phyloP scores from a whole-genome alignment of 2,329 filamentous ascomycete species.

The Dichotomopilus funicola region DNA sequence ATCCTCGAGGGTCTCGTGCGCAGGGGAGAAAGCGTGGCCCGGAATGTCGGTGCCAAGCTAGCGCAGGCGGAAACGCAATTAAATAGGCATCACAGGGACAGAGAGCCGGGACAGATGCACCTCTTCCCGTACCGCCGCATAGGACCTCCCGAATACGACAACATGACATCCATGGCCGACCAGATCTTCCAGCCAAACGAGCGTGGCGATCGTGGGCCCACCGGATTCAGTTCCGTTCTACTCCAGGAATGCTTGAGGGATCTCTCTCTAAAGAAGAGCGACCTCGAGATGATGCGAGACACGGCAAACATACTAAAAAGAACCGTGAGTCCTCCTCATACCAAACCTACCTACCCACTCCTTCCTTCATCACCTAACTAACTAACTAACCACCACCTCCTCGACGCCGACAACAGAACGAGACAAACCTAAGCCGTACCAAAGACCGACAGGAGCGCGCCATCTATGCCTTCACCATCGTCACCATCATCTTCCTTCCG shows the following conservation, averaged over 20 bases:
- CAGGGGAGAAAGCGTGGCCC: neutral
- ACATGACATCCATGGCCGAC: slow-evolving; percentile 16
- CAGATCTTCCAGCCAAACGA: neutral
- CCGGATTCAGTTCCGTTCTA: neutral
- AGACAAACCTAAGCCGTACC: slow-evolving; percentile 34
- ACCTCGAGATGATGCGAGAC: neutral
- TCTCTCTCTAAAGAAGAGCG: neutral
- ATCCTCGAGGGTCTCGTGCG: neutral
- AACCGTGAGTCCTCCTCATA: neutral
- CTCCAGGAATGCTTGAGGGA: neutral
- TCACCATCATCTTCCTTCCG: slow-evolving; percentile 44
- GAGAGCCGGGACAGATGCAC: neutral
- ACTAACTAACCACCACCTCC: neutral
- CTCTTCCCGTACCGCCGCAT: neutral
- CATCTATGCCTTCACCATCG: slow-evolving; percentile 44
- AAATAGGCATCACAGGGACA: neutral
- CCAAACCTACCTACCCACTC: neutral
- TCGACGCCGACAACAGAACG: slow-evolving; percentile 20
- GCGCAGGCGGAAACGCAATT: neutral
- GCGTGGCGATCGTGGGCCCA: neutral
- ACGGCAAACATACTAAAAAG: neutral
- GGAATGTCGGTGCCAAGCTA: neutral
- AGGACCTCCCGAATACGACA: slow-evolving; percentile 22
- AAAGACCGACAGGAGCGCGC: slow-evolving; percentile 42
- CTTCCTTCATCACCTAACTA: neutral